These are phyloP conservation scores for Phytophthora sojae DNA, from an alignment of 352 stramenopile genomes.

Conservation along the genomic window DNA sequence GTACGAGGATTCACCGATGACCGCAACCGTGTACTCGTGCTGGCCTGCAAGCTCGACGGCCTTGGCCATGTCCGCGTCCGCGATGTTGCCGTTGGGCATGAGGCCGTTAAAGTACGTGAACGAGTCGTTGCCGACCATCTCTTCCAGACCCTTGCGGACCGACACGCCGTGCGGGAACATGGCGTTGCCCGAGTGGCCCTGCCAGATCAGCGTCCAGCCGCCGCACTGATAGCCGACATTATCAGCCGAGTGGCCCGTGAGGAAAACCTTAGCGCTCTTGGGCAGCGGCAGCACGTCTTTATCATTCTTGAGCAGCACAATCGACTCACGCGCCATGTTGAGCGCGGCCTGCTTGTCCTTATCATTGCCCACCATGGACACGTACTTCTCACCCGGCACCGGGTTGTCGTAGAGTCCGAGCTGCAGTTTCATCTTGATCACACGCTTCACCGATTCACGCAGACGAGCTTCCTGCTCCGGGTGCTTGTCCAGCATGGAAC, in stretches of 20 bases:
- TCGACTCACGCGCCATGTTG: constrained; percentile 71
- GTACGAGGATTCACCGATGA: constrained; percentile 77
- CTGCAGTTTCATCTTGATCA: constrained; percentile 78
- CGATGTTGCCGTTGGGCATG: constrained; percentile 51
- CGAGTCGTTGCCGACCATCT: constrained; percentile 32
- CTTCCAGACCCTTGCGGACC: constrained; percentile 40
- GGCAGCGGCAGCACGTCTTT: constrained; percentile 53
- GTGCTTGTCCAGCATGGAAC: constrained; percentile 47
- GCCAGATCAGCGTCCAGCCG: constrained; percentile 85
- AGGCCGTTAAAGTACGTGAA: constrained; percentile 64
- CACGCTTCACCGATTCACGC: constrained; percentile 55
- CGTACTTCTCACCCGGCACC: constrained; percentile 52
- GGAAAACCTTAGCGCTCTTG: constrained; percentile 49
- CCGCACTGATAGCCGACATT: constrained; percentile 73
- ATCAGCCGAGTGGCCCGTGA: constrained; percentile 67
- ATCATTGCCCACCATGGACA: constrained; percentile 47
- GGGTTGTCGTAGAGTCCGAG: constrained; percentile 74
- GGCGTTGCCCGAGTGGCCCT: constrained; percentile 63
- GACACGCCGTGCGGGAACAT: constrained; percentile 61
- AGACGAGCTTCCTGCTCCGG: constrained; percentile 50
- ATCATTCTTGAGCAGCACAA: constrained; percentile 84
- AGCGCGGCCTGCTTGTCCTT: constrained; percentile 58
- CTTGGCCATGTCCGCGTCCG: constrained; percentile 43
- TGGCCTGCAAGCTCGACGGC: constrained; percentile 51
- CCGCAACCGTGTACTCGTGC: constrained; percentile 69